phyloP scores from a whole-genome alignment of 306 rosid genomes.

The Acacia melanoxylon region DNA sequence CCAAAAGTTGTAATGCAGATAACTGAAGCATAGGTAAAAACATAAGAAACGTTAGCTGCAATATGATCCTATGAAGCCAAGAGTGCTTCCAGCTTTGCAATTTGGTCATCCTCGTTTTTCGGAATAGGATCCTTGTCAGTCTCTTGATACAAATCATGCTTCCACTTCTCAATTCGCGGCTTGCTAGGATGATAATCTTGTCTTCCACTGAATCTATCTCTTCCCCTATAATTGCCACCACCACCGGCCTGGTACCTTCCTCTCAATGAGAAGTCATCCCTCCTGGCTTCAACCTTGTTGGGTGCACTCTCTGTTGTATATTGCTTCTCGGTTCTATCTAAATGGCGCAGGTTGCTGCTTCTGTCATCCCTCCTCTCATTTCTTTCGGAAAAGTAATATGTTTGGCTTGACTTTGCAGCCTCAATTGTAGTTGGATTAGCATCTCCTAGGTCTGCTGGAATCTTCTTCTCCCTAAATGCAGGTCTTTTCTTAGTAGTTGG shows the following conservation, averaged over 20 bases:
- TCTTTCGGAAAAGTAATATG: slow-evolving; percentile 36
- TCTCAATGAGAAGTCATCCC: slow-evolving; percentile 44
- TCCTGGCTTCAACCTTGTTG: slow-evolving; percentile 43
- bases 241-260: slow-evolving; percentile 45
- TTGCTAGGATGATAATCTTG: slow-evolving; percentile 39
- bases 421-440: slow-evolving; percentile 37
- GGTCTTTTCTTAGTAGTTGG: slow-evolving; percentile 62
- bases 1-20: slow-evolving; percentile 4
- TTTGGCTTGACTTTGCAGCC: slow-evolving; percentile 42
- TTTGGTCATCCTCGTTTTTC: slow-evolving; percentile 74
- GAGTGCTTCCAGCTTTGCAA: slow-evolving; percentile 80
- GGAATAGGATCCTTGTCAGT: slow-evolving; percentile 60
- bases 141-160: slow-evolving; percentile 68
- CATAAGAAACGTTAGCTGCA: not conserved
- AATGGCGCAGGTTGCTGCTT: slow-evolving; percentile 38
- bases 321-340: slow-evolving; percentile 52
- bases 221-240: slow-evolving; percentile 38
- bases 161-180: slow-evolving; percentile 59
- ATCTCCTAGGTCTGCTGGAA: slow-evolving; percentile 44
- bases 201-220: slow-evolving; percentile 51
- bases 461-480: slow-evolving; percentile 71
- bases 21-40: not conserved
- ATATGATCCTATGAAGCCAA: slow-evolving; percentile 52
- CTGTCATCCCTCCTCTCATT: slow-evolving; percentile 54
- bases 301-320: slow-evolving; percentile 40